phyloP scores from a whole-genome alignment of 768 basidiomycete species.

The Trametes coccinea region DNA sequence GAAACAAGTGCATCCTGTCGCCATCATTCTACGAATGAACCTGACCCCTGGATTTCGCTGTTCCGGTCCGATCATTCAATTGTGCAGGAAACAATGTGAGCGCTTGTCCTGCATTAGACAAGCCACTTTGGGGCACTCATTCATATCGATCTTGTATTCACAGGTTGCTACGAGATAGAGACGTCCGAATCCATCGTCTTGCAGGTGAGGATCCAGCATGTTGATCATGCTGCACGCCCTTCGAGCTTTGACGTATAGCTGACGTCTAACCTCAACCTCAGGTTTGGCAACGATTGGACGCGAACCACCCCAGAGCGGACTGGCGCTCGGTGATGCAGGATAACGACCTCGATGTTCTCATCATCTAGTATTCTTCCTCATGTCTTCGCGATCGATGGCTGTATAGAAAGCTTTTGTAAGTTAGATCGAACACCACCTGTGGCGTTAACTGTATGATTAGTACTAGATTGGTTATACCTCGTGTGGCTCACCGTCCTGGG shows the following conservation, averaged over 20 bases:
- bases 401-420: constrained; percentile 15
- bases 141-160: background rate
- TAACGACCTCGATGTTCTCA: constrained; percentile 30
- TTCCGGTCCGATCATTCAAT: constrained; percentile 13
- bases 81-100: constrained; percentile 32
- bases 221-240: constrained; percentile 11
- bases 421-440: constrained; percentile 7
- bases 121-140: background rate
- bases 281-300: constrained; percentile 40
- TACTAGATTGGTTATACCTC: constrained; percentile 12
- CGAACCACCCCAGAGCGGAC: constrained; percentile 32
- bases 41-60: constrained; percentile 11
- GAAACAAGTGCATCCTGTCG: constrained; percentile 11
- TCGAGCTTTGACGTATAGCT: constrained; percentile 18
- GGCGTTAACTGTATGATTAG: constrained; percentile 15
- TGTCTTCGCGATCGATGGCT: constrained; percentile 4
- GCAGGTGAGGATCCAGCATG: constrained; percentile 30
- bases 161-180: constrained; percentile 41
- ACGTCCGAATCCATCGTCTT: constrained; percentile 37
- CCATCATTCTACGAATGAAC: constrained; percentile 3
- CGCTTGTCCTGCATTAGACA: constrained; percentile 5
- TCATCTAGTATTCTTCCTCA: constrained; percentile 21
- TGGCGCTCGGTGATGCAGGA: constrained; percentile 40
- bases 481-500: constrained; percentile 6
- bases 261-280: constrained; percentile 17